Percentiles rank a stretch among this genome's conserved stretches.
phyloP scores from a whole-genome alignment of 192 early-diverging fungal species.

The Coemansia sp. region DNA sequence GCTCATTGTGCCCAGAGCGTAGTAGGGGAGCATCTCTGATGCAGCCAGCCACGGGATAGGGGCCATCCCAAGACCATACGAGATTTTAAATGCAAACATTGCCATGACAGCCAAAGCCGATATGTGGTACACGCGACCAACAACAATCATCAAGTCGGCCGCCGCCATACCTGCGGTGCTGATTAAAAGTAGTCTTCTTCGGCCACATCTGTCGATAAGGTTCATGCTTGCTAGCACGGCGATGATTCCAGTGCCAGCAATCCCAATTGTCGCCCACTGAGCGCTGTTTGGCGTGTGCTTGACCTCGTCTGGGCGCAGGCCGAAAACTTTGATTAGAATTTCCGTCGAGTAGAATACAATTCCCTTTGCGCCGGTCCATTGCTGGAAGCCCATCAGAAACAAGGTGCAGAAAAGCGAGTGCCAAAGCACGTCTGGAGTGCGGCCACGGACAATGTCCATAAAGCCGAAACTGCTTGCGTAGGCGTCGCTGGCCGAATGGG shows the following conservation, averaged over 20 bases:
- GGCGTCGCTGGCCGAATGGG: not conserved
- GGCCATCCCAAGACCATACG: conserved; percentile 72
- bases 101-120: conserved; percentile 49
- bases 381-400: conserved; percentile 70
- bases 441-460: conserved; percentile 36
- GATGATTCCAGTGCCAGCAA: conserved; percentile 29
- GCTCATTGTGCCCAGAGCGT: conserved; percentile 63
- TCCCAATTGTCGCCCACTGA: conserved; percentile 41
- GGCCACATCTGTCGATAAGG: conserved; percentile 68
- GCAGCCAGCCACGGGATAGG: conserved; percentile 77
- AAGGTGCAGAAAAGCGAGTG: conserved; percentile 59
- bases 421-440: conserved; percentile 51
- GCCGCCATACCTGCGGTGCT: conserved; percentile 56
- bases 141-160: conserved; percentile 54
- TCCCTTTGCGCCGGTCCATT: conserved; percentile 78
- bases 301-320: conserved; percentile 34
- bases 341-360: conserved; percentile 80
- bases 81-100: conserved; percentile 64
- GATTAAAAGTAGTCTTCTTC: conserved; percentile 60
- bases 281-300: conserved; percentile 40
- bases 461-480: conserved; percentile 10
- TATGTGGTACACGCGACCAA: conserved; percentile 50
- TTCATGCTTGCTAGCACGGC: conserved; percentile 29
- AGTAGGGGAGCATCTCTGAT: conserved; percentile 72
- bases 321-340: conserved; percentile 60